A percentile compares a stretch with the other conserved stretches of the same genome.
phyloP scores from a whole-genome alignment of 208 protist genomes.

The Acanthamoeba castellanii region DNA sequence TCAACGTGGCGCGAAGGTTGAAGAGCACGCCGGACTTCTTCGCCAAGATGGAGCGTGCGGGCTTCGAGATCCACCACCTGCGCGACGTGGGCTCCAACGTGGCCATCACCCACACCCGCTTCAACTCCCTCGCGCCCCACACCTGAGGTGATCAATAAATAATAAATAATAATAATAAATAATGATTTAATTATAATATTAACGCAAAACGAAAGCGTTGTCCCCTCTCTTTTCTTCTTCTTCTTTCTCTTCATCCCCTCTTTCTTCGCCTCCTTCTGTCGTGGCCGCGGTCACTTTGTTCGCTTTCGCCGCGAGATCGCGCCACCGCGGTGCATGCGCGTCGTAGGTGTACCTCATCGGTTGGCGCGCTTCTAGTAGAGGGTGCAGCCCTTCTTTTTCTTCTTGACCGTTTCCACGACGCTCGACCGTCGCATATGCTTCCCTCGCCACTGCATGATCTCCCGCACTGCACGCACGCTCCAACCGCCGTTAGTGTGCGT shows the following conservation, averaged over 20 bases:
- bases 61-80: slow-evolving; percentile 61
- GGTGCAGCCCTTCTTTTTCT: slow-evolving; percentile 25
- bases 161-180: too few species aligned
- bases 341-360: neutral
- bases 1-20: slow-evolving; percentile 46
- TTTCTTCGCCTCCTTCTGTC: too few species aligned
- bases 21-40: slow-evolving; percentile 44
- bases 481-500: too few species aligned
- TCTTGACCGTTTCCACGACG: neutral
- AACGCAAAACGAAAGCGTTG: too few species aligned
- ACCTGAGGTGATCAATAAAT: too few species aligned
- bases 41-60: slow-evolving; percentile 29
- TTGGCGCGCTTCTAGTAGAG: neutral
- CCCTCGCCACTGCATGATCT: neutral
- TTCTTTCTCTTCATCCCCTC: too few species aligned
- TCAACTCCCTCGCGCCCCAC: neutral
- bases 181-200: neutral
- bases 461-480: neutral
- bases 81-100: neutral
- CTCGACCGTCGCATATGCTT: neutral
- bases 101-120: slow-evolving; percentile 15
- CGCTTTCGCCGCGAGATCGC: too few species aligned
- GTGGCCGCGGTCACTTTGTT: too few species aligned
- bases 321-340: too few species aligned
- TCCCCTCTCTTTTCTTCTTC: too few species aligned